Base-by-base conservation (phyloP, 2,329 filamentous ascomycete genomes). In the Ceratocystis eucalypticola region DNA sequence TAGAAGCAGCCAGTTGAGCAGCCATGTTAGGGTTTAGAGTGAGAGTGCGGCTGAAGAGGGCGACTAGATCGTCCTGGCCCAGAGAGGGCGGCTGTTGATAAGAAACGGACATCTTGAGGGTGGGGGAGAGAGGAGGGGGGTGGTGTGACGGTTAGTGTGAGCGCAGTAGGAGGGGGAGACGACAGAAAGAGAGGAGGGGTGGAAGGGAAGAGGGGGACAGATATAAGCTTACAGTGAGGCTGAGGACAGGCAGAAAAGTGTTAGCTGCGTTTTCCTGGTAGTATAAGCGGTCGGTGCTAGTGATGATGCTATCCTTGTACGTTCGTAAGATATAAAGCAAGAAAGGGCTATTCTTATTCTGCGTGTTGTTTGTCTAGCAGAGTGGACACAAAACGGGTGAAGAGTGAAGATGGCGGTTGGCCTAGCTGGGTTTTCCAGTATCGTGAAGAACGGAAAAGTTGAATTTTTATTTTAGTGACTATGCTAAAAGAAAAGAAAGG, bases 91-190 rank as follows among this genome's bases (percentile, higher is more conserved):
- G 55, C 28, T 64, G 67, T 5, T 62, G 64, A 22, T 37, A 66
- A 33, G 62, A 68, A 22, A 66, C 61, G 22, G 67, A 68, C 67
- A 68, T 68, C 64, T 68, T 41, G 25, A 22, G 61, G 20, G 44
- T 25, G 22, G 57, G 44, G 17, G 6, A 12, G 33, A 17, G 20
- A 53, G 20, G 20, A 41, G 12, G 17, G 33, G 45, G 22, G 8
- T 50, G 22, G 62, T 64, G 62, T 41, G 48, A 25, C 20, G 48
- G 37, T 15, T 46, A 65, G 37, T 28, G 44, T 10, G 25, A 46
- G 15, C n/a, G 8, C 5, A 62, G 45, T 17, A 15, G 7, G 7
- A 33, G 25, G 12, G 5, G 28, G n/a, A n/a, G 57, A 46, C 7
- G n/a, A 12, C 7, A n/a, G 20, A n/a, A 30, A 17, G 25, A 12